These are phyloP conservation scores for Dothideomycetes sp. DNA, from an alignment of 2,329 filamentous ascomycete species.

Conservation along the genomic window DNA sequence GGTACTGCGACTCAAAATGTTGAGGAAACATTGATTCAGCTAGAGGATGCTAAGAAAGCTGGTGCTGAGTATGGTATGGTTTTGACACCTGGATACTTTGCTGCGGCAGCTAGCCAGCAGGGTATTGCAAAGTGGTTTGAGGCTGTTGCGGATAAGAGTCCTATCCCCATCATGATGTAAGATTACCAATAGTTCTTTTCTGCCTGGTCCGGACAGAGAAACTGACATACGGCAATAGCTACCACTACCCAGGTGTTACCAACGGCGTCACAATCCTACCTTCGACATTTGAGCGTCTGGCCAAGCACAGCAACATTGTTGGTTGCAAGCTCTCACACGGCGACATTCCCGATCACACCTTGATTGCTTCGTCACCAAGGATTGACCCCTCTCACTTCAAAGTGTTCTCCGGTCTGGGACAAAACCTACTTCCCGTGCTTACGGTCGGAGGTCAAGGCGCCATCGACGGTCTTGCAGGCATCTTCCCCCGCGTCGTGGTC, in stretches of 20 bases:
- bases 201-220: neutral
- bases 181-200: too few species aligned
- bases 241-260: conserved; percentile 58
- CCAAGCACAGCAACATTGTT: conserved; percentile 57
- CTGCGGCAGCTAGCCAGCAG: conserved; percentile 47
- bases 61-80: conserved; percentile 55
- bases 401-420: conserved; percentile 56
- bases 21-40: conserved; percentile 51
- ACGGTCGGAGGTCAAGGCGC: conserved; percentile 55
- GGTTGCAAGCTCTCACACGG: conserved; percentile 62
- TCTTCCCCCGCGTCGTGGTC: conserved; percentile 55
- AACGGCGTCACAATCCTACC: conserved; percentile 54
- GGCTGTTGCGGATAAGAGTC: conserved; percentile 50
- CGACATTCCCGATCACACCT: conserved; percentile 54
- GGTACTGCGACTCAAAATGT: conserved; percentile 54
- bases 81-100: conserved; percentile 58
- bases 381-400: conserved; percentile 52
- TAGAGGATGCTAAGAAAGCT: conserved; percentile 46
- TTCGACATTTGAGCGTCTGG: conserved; percentile 49
- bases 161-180: conserved; percentile 53
- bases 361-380: conserved; percentile 50
- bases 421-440: conserved; percentile 55
- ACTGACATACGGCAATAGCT: conserved; percentile 30
- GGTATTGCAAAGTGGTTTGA: conserved; percentile 54
- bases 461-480: conserved; percentile 57